A percentile compares a stretch with the other conserved stretches of the same genome.
Evolutionary conservation across 139 green algal genomes (phyloP).

Genomic region (Chlamydomonas eustigma): DNA sequence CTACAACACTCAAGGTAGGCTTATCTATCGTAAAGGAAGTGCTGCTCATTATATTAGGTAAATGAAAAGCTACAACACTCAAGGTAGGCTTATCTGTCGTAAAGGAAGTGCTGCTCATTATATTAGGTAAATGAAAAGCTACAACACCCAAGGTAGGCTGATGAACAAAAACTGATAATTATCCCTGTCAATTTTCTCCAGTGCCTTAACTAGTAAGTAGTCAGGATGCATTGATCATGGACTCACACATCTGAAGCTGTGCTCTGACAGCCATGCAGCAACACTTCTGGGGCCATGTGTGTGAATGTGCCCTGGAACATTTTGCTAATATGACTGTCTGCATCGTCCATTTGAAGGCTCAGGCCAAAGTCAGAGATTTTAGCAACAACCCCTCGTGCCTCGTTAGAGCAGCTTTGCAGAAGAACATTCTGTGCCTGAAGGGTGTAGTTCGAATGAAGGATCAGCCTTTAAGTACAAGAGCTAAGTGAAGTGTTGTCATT

Average conservation of each 20-base stretch:
- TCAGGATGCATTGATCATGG: no score
- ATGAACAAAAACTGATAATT: background rate
- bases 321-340: conserved; percentile 31
- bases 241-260: conserved; percentile 20
- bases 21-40: background rate
- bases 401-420: background rate
- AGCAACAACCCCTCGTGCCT: background rate
- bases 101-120: background rate
- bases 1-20: background rate
- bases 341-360: conserved; percentile 26
- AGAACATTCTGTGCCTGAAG: conserved; percentile 1
- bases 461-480: no score
- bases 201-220: no score
- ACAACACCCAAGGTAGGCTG: background rate
- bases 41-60: no score
- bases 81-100: background rate
- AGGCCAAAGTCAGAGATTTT: conserved; percentile 50
- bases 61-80: background rate
- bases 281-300: conserved; percentile 35
- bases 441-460: no score
- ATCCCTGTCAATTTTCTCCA: no score
- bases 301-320: conserved; percentile 41
- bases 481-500: no score
- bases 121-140: background rate
- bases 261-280: conserved; percentile 16